Conservation (phyloP, 352 stramenopile species). For the Pythium guiyangense region DNA sequence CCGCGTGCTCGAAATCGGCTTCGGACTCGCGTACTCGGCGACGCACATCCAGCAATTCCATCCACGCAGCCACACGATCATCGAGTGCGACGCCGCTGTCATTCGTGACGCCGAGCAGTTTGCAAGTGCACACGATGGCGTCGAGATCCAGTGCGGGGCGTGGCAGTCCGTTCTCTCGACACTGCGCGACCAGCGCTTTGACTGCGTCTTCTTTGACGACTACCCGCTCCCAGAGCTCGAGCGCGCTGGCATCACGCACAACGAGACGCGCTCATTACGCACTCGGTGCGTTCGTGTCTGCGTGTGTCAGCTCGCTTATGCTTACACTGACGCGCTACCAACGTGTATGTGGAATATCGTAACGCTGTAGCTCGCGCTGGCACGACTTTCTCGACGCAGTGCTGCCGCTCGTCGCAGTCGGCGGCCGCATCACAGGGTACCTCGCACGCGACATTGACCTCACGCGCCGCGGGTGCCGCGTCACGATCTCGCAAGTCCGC, state of each 20-base stretch:
- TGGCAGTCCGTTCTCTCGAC: conserved; percentile 61
- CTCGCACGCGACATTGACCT: conserved; percentile 52
- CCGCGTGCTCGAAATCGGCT: conserved; percentile 84
- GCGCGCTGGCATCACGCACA: conserved; percentile 12
- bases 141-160: conserved; percentile 54
- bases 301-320: not conserved
- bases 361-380: conserved; percentile 42
- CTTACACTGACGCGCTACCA: not conserved
- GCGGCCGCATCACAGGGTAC: conserved; percentile 65
- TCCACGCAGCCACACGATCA: conserved; percentile 59
- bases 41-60: conserved; percentile 55
- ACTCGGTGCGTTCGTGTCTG: conserved; percentile 3
- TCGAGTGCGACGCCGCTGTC: conserved; percentile 72
- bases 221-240: conserved; percentile 65
- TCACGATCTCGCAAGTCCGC: conserved; percentile 22
- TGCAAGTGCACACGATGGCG: conserved; percentile 20
- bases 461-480: conserved; percentile 29
- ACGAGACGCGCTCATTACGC: conserved; percentile 9
- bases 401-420: conserved; percentile 36
- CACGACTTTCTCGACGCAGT: conserved; percentile 62
- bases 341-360: not conserved
- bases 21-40: conserved; percentile 79
- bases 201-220: conserved; percentile 85
- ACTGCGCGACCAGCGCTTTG: conserved; percentile 35
- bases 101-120: conserved; percentile 45